Evolutionary conservation across 768 basidiomycete genomes (phyloP).

Genomic region (Boletus patriciae): DNA sequence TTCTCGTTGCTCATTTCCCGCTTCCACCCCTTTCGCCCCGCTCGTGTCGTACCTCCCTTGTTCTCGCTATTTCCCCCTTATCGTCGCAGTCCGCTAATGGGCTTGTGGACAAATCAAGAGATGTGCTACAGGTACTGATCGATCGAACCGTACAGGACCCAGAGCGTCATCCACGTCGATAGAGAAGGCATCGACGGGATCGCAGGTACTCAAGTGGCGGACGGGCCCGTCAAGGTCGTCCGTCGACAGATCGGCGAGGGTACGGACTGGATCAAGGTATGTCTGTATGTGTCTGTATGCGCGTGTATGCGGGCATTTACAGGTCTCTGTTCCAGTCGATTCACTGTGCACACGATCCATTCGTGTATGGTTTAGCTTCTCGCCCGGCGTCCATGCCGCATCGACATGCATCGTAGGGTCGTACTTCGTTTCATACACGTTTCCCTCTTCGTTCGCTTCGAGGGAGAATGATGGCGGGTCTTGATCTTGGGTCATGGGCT

Average conservation of each 20-base stretch:
- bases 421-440: slow-evolving; percentile 17
- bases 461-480: background rate
- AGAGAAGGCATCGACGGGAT: slow-evolving; percentile 56
- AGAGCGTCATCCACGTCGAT: slow-evolving; percentile 45
- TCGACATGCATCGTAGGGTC: slow-evolving; percentile 3
- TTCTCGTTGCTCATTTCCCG: background rate
- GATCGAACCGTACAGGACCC: slow-evolving; percentile 42
- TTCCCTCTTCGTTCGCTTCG: background rate
- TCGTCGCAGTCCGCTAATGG: slow-evolving; percentile 17
- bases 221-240: slow-evolving; percentile 55
- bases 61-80: slow-evolving; percentile 6
- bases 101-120: background rate
- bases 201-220: slow-evolving; percentile 56
- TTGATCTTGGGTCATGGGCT: background rate
- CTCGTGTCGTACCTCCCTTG: background rate
- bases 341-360: too few species aligned
- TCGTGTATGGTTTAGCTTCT: too few species aligned
- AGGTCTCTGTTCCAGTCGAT: background rate
- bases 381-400: background rate
- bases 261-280: slow-evolving; percentile 68
- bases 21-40: background rate
- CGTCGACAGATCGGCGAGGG: slow-evolving; percentile 63
- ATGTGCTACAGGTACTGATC: slow-evolving; percentile 1
- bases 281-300: slow-evolving; percentile 3
- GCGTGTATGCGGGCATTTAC: slow-evolving; percentile 1